Conservation (phyloP, 108 stramenopile species). For the Schizochytrium sp. region DNA sequence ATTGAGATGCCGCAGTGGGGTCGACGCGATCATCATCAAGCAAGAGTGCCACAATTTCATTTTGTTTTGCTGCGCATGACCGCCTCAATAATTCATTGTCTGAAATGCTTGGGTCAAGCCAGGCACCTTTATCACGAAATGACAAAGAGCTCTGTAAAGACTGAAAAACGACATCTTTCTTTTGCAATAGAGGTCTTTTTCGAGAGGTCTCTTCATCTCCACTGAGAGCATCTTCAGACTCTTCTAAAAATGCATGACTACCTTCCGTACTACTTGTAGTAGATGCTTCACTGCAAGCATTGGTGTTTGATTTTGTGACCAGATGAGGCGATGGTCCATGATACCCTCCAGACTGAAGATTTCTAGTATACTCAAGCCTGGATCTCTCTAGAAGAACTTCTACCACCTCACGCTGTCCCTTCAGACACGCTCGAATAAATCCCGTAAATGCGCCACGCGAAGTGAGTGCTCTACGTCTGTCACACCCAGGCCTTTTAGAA, state of each 20-base stretch:
- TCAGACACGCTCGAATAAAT: no score
- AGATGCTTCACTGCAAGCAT: no score
- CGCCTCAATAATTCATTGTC: background rate
- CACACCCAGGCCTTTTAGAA: background rate
- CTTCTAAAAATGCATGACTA: no score
- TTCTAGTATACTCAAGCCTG: no score
- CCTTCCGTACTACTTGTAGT: no score
- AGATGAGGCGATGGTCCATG: no score
- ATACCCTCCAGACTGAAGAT: no score
- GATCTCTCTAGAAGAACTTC: no score
- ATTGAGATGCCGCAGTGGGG: background rate
- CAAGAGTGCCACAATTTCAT: background rate
- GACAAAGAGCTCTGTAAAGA: background rate
- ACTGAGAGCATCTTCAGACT: no score
- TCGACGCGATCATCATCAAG: slow-evolving; percentile 21
- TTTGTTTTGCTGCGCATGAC: background rate
- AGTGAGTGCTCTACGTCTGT: background rate
- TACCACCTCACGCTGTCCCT: no score
- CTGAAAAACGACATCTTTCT: background rate
- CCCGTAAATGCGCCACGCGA: background rate
- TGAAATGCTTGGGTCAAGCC: background rate
- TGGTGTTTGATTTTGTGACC: no score
- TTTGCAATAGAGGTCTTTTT: background rate
- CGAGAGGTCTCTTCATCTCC: background rate
- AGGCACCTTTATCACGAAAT: background rate